These are phyloP conservation scores for Cryptosporidium meleagridis DNA, from an alignment of 169 alveolate genomes.

Conservation along the genomic window DNA sequence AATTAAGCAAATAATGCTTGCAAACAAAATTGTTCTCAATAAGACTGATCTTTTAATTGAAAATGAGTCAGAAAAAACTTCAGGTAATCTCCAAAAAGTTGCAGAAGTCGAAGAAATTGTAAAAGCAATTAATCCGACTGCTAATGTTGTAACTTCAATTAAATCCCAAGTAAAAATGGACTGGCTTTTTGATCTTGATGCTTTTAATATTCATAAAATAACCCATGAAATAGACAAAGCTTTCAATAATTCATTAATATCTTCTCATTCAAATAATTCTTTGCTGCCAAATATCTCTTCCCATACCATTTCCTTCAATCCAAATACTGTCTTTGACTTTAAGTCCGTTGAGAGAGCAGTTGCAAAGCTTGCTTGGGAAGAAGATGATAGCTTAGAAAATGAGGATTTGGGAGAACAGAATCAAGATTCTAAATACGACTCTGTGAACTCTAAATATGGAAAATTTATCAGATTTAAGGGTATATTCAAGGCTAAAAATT, in stretches of 20 bases:
- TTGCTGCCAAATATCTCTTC: constrained; percentile 23
- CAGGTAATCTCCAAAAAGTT: neutral
- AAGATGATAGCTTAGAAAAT: neutral
- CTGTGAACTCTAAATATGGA: neutral
- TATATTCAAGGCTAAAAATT: constrained; percentile 76
- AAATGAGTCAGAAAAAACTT: neutral
- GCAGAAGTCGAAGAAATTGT: constrained; percentile 16
- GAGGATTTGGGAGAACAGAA: neutral
- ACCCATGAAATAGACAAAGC: constrained; percentile 27
- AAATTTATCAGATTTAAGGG: constrained; percentile 79
- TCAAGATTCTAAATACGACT: neutral
- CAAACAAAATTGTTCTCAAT: constrained; percentile 84
- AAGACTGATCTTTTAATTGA: constrained; percentile 78
- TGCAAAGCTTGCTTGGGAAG: constrained; percentile 49
- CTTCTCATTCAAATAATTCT: neutral
- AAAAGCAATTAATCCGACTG: constrained; percentile 68
- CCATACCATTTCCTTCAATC: neutral
- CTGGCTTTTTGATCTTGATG: constrained; percentile 59
- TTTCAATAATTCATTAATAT: constrained; percentile 7
- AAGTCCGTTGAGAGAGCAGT: constrained; percentile 30
- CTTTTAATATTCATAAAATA: constrained; percentile 32
- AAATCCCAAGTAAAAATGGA: constrained; percentile 56
- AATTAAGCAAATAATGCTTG: constrained; percentile 82
- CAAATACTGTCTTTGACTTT: neutral
- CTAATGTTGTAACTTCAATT: neutral